phyloP scores from a whole-genome alignment of 2,329 filamentous ascomycete species.

The Aureobasidium sp. region DNA sequence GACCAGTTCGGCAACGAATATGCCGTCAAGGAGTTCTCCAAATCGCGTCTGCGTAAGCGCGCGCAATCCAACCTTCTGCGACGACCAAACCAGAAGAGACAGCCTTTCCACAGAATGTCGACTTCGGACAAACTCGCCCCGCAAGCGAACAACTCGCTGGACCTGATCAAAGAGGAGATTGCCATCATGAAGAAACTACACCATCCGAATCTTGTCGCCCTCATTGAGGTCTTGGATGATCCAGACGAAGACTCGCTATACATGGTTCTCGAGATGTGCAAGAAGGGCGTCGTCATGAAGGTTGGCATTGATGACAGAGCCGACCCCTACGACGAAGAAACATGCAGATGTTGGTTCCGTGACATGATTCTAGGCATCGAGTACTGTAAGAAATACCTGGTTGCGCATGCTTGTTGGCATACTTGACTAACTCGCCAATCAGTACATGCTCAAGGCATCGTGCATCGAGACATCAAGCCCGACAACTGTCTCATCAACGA shows the following conservation, averaged over 20 bases:
- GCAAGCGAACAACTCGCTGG: conserved; percentile 63
- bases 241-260: conserved; percentile 93
- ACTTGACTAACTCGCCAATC: not conserved
- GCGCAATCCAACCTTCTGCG: conserved; percentile 83
- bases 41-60: conserved; percentile 78
- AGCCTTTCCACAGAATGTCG: conserved; percentile 56
- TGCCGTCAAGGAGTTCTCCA: conserved; percentile 97
- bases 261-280: conserved; percentile 99
- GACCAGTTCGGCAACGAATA: conserved; percentile 92
- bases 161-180: conserved; percentile 90
- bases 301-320: conserved; percentile 79
- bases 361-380: conserved; percentile 93
- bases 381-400: conserved; percentile 58
- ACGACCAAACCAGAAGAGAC: conserved; percentile 48
- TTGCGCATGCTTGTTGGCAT: not conserved
- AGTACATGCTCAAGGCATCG: conserved; percentile 91
- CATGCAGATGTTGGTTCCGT: conserved; percentile 85
- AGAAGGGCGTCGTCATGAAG: conserved; percentile 95
- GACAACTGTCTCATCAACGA: conserved; percentile 88
- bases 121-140: conserved; percentile 45
- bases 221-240: conserved; percentile 93
- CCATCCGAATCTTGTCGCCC: conserved; percentile 84
- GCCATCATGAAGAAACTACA: conserved; percentile 99
- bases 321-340: conserved; percentile 73
- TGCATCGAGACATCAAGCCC: conserved; percentile 95